Conservation (phyloP, 805 yeast species). For the Candida vaughaniae region DNA sequence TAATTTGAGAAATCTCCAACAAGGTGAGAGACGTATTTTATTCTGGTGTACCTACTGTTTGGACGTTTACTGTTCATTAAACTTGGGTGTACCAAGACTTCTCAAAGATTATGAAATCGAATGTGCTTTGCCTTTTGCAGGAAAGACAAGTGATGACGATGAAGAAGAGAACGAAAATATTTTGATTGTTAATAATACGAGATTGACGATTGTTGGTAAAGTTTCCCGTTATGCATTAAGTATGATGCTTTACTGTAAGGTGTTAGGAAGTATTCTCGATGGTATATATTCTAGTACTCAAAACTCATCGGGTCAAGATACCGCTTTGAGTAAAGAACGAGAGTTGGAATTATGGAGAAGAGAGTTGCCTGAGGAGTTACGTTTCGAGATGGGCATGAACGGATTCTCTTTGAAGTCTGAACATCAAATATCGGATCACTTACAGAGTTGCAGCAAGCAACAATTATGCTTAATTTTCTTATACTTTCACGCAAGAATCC, state of each 20-base stretch:
- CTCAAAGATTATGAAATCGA: slow-evolving; percentile 80
- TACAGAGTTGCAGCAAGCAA: slow-evolving; percentile 37
- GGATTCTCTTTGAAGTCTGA: slow-evolving; percentile 44
- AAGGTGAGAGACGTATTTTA: slow-evolving; percentile 75
- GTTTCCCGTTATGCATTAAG: slow-evolving; percentile 63
- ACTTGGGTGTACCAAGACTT: slow-evolving; percentile 79
- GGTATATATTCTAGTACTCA: slow-evolving; percentile 63
- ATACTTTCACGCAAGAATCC: slow-evolving; percentile 42
- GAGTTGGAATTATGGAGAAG: slow-evolving; percentile 77
- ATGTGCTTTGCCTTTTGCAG: slow-evolving; percentile 75
- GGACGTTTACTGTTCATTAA: slow-evolving; percentile 72
- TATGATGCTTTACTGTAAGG: slow-evolving; percentile 66
- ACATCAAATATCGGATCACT: slow-evolving; percentile 18
- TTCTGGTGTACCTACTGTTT: slow-evolving; percentile 83
- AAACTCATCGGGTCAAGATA: slow-evolving; percentile 21
- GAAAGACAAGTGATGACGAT: slow-evolving; percentile 39
- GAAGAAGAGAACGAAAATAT: slow-evolving; percentile 52
- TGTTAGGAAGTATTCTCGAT: slow-evolving; percentile 72
- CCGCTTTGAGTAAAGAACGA: slow-evolving; percentile 46
- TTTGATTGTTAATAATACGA: slow-evolving; percentile 57
- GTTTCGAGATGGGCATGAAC: slow-evolving; percentile 63
- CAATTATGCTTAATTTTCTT: slow-evolving; percentile 52
- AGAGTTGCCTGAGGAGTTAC: slow-evolving; percentile 59
- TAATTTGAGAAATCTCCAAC: slow-evolving; percentile 61
- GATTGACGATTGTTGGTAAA: slow-evolving; percentile 65